Base-by-base conservation (phyloP, 2,329 filamentous ascomycete species). In the Lecanicillium sp. region DNA sequence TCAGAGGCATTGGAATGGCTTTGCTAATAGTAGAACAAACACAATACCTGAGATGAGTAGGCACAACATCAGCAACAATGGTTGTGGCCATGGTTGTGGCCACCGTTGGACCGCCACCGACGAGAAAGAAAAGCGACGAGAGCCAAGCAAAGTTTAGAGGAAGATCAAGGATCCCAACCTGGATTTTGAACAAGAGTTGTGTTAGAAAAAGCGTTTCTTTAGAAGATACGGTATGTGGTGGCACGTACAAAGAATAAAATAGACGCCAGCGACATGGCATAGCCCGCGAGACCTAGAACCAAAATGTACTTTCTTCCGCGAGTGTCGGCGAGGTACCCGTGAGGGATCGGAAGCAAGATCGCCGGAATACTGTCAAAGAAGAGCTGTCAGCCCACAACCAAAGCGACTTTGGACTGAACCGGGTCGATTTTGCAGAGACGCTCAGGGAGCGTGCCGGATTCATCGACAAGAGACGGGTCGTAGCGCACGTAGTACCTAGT, bases 351-450 rank as follows among this genome's bases (percentile, higher is more conserved):
- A 7, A 31, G 29, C 29, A 31, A n/a, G 15, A 31, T 31, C 7
- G 29, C 13, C 29, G 29, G 29, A n/a, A 31, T 31, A n/a, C 29
- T 31, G 14, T 31, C 34, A 22, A 37, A 37, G 27, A 37, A 37
- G 27, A 37, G 35, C 35, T 37, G 27, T 25, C 35, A 29, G 27
- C 35, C 35, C 35, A 37, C 29, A 11, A 37, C 16, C 16, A 25
- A 37, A 3, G 27, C 27, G 8, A 37, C 14, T 11, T 29, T 16
- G 22, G 9, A n/a, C 35, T 37, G 35, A 12, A 37, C 27, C 8
- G 22, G 19, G 27, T 37, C 35, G 11, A 37, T 37, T 25, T 37
- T 37, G 35, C 35, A 37, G 11, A 37, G 27, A 13, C 13, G 25
- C 35, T 37, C 35, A 3, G 35, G 35, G 19, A 37, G n/a, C n/a